A percentile compares a stretch with the other conserved stretches of the same genome.
Evolutionary conservation across 768 basidiomycete species (phyloP).

Genomic region (Russula olivacea): DNA sequence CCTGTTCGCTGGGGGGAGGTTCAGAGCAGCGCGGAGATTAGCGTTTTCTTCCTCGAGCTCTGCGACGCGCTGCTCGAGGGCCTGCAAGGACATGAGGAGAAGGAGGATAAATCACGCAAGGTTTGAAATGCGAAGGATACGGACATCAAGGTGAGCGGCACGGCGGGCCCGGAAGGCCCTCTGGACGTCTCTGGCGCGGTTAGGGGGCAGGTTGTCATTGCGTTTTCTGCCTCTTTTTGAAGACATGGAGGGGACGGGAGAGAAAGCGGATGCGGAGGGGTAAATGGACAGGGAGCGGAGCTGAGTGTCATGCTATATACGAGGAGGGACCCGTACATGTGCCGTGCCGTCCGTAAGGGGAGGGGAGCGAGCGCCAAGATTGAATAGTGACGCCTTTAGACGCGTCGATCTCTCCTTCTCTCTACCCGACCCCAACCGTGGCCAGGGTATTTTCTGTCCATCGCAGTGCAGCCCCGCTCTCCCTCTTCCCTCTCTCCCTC

Average conservation of each 20-base stretch:
- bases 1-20: constrained; percentile 67
- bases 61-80: constrained; percentile 71
- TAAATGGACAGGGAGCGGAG: constrained; percentile 33
- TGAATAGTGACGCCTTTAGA: constrained; percentile 28
- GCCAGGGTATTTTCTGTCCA: no score
- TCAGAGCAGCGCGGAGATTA: constrained; percentile 63
- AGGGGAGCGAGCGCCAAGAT: constrained; percentile 21
- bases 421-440: neutral
- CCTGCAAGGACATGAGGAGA: constrained; percentile 40
- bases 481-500: no score
- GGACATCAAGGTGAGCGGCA: constrained; percentile 79
- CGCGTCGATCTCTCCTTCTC: constrained; percentile 29
- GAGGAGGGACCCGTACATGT: constrained; percentile 35
- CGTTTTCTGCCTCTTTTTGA: constrained; percentile 84
- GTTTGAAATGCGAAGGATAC: constrained; percentile 26
- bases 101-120: constrained; percentile 22
- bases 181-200: constrained; percentile 83
- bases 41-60: constrained; percentile 83
- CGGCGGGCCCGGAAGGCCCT: constrained; percentile 84
- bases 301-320: constrained; percentile 27
- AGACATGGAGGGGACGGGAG: constrained; percentile 46
- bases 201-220: constrained; percentile 73
- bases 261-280: constrained; percentile 30
- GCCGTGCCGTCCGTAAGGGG: constrained; percentile 25
- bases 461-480: no score